These are phyloP conservation scores for Haematococcus sp. DNA, from an alignment of 139 green algal genomes.

Conservation along the genomic window DNA sequence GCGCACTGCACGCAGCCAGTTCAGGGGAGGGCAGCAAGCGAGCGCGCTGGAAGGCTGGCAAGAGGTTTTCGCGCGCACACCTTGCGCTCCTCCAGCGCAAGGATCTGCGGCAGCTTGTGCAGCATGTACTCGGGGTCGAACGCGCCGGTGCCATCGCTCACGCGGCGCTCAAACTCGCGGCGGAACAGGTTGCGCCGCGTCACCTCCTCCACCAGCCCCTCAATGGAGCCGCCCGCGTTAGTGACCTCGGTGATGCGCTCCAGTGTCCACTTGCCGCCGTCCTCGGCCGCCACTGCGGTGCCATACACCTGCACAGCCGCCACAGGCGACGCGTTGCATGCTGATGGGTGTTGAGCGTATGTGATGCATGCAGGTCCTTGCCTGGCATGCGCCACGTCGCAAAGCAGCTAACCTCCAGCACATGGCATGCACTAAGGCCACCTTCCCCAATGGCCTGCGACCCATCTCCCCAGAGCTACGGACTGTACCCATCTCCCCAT, in stretches of 20 bases:
- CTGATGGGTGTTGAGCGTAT: background rate
- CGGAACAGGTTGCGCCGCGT: slow-evolving; percentile 78
- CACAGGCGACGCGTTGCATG: background rate
- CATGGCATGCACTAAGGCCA: too few relatives aligned
- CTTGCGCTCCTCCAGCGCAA: slow-evolving; percentile 49
- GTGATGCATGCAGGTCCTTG: too few relatives aligned
- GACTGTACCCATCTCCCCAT: background rate
- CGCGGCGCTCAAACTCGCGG: slow-evolving; percentile 63
- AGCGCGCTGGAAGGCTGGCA: background rate
- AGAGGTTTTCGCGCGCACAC: too few relatives aligned
- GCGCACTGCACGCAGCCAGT: too few relatives aligned
- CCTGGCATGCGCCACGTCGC: too few relatives aligned
- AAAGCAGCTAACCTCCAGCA: too few relatives aligned
- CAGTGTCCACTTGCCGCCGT: slow-evolving; percentile 38
- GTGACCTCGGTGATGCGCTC: slow-evolving; percentile 44
- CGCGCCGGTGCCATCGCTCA: slow-evolving; percentile 61
- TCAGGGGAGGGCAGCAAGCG: too few relatives aligned
- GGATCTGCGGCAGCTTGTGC: slow-evolving; percentile 63
- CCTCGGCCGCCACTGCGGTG: slow-evolving; percentile 31
- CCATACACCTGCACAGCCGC: slow-evolving; percentile 24
- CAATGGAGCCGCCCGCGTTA: slow-evolving; percentile 59
- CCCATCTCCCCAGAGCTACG: too few relatives aligned
- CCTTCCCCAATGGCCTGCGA: too few relatives aligned
- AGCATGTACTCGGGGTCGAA: slow-evolving; percentile 72
- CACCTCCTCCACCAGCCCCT: slow-evolving; percentile 62